phyloP scores from a whole-genome alignment of 179 eudicot genomes.

The Silene noctiflora region DNA sequence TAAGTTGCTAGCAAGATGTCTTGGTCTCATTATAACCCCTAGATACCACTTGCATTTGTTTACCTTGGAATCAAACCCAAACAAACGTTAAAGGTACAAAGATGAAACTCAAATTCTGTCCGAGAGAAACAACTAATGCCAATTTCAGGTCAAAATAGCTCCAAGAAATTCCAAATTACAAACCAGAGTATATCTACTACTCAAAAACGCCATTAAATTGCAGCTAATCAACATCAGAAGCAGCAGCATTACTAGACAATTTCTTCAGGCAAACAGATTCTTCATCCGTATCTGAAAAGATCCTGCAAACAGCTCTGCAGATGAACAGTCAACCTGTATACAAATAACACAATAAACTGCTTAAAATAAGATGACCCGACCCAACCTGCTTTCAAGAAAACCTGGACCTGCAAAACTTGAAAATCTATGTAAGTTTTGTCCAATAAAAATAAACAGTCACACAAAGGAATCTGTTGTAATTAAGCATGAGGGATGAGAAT shows the following conservation, averaged over 20 bases:
- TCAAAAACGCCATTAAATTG: background rate
- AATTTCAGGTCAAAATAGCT: background rate
- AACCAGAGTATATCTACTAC: background rate
- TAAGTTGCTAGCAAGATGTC: too few species aligned
- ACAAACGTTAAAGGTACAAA: background rate
- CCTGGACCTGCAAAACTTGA: background rate
- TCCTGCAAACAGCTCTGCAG: background rate
- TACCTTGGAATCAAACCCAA: background rate
- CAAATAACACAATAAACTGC: background rate
- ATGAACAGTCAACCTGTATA: background rate
- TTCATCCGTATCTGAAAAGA: background rate
- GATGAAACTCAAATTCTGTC: background rate
- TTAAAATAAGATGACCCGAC: background rate
- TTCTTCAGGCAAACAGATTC: background rate
- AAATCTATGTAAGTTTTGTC: background rate
- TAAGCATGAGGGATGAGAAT: background rate
- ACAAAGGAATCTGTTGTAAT: background rate
- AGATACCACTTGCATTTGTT: background rate
- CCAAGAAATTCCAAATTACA: background rate
- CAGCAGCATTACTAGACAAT: background rate
- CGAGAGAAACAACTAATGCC: background rate
- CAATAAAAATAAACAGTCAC: background rate
- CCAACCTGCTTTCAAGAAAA: background rate
- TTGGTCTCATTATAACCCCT: too few species aligned
- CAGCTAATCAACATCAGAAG: background rate